Evolutionary conservation across 257 asterid species (phyloP), one percentile per base, ranked within the genome.

Genomic region (Jacaranda mimosifolia): DNA sequence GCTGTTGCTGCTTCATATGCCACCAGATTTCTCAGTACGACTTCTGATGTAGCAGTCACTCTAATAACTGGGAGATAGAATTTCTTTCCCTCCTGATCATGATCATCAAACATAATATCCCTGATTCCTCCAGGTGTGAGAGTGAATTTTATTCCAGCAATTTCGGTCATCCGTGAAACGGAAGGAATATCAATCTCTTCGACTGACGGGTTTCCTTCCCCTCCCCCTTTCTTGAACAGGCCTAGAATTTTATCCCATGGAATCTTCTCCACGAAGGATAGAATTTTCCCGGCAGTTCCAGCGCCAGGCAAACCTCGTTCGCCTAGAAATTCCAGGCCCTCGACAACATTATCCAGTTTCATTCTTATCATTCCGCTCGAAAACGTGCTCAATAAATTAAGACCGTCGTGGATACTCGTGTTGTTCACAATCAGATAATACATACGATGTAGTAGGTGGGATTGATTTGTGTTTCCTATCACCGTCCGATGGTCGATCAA

Each of bases 1-100:
- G 81, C 75, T 49, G 73, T 70, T 5, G 89, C 82, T 3, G 86
- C 90, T 60, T 90, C 94, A 42, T 79, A 90, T 4, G 90, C 87
- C 48, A 90, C 87, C 77, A 90, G 53, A 55, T 87, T 90, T 49
- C 94, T 85, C 60, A 87, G 46, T 18, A 87, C 75, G 9, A 79
- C 77, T 63, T 90, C 91, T 1, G 91, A 79, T 15, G 81, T 75
- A 4, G 83, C 56, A 13, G 74, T 86, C 19, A 88, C 15, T 26
- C 64, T 83, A 13, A 90, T 75, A 13, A 73, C 84, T 0, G 96
- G 96, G 18, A 90, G 91, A 11, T 84, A 74, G 2, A 88, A 67
- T 2, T 52, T 67, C 3, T 74, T 66, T 13, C 57, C 84, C 4
- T 45, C 9, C 1, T 78, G 32, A 26, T 26, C 84, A 0, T 18